Evolutionary conservation across 257 asterid genomes (phyloP), one percentile per base, ranked within the genome.

Genomic region (Scutellaria minor): DNA sequence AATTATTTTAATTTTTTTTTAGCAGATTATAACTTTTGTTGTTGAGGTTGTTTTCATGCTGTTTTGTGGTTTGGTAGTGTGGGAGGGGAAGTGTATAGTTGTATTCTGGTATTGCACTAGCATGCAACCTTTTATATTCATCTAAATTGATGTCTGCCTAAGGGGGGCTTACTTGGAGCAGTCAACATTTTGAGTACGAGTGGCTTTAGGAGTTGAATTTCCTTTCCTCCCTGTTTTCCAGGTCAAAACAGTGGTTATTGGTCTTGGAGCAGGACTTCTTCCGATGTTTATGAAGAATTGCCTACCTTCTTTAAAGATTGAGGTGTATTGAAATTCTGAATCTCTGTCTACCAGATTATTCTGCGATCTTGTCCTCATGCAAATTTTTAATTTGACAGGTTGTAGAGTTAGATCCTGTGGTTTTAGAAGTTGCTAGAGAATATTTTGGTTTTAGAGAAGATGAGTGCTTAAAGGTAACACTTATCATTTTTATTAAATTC

Each of bases 221-320:
- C 9, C 10, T 65, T 67, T 58, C 73, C 79, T 18, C 41, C n/a
- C 51, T 31, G 37, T 61, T 70, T 75, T 78, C 69, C 86, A 95
- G 98, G 85, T 78, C 37, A 89, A 81, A 76, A 74, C 93, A 5
- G 87, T 81, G 71, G 86, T 92, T 75, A 82, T 95, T 78, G 99
- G 99, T 79, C 93, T 95, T 63, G 99, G 99, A 77, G 99, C 98
- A 40, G 99, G 99, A 75, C 63, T 88, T 52, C 94, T 95, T 72
- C 99, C 99, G 31, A 95, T 88, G 99, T 95, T 92, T 83, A 89
- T 95, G 74, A 86, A 70, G 75, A 86, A 75, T 69, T 80, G 80
- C 80, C 80, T 87, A 56, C 87, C 89, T 46, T 70, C 81, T 80
- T 76, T 89, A 12, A 82, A 80, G 47, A 83, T 88, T 62, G 89